Percentiles rank a stretch among this genome's conserved stretches.
These are phyloP conservation scores for Fusarium irregulare DNA, from an alignment of 2,329 filamentous ascomycete species.

Conservation along the genomic window DNA sequence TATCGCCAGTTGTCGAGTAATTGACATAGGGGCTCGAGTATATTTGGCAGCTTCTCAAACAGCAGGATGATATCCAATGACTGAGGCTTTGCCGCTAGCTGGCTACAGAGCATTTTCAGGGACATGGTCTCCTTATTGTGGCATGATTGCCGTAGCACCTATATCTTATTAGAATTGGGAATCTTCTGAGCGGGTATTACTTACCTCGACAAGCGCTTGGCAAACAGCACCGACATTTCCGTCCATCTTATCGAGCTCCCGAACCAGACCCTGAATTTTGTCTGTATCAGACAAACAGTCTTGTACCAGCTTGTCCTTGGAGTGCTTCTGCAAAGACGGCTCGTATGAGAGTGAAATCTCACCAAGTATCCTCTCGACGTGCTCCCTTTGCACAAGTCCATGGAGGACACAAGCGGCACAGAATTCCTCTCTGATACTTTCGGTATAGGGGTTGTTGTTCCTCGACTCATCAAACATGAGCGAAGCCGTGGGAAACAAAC, in stretches of 20 bases:
- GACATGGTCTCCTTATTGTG: constrained; percentile 81
- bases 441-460: constrained; percentile 67
- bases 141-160: constrained; percentile 77
- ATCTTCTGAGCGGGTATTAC: constrained; percentile 22
- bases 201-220: constrained; percentile 78
- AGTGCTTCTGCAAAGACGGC: constrained; percentile 78
- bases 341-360: constrained; percentile 85
- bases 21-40: constrained; percentile 79
- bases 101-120: constrained; percentile 78
- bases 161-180: constrained; percentile 1
- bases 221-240: constrained; percentile 91
- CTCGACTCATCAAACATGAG: constrained; percentile 70
- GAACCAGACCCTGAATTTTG: constrained; percentile 78
- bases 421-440: constrained; percentile 76
- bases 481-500: constrained; percentile 73
- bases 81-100: constrained; percentile 77
- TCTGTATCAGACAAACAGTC: constrained; percentile 83
- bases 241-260: constrained; percentile 88
- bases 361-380: constrained; percentile 82
- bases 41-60: constrained; percentile 76
- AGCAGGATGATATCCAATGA: constrained; percentile 80
- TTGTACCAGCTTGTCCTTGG: constrained; percentile 80
- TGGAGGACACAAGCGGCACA: constrained; percentile 92
- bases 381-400: constrained; percentile 80
- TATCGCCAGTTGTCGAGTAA: constrained; percentile 83